Evolutionary conservation across 2,329 filamentous ascomycete species (phyloP).

Genomic region (Fonsecaea pugnacius): DNA sequence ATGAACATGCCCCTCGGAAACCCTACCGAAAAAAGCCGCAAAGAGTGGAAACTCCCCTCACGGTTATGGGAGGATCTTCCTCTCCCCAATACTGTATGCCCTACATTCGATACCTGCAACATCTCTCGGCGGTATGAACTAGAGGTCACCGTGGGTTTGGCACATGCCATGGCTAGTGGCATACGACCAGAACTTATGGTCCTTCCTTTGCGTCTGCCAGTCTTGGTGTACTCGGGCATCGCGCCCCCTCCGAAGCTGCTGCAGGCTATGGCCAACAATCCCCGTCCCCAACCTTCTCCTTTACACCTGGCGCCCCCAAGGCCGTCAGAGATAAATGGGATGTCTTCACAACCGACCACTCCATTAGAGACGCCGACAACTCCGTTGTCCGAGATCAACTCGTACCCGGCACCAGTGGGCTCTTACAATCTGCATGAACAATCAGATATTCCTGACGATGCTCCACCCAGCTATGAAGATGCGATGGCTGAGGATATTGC

Average conservation of each 20-base stretch:
- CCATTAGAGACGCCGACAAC: constrained; percentile 21
- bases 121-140: constrained; percentile 80
- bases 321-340: constrained; percentile 15
- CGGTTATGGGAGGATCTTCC: constrained; percentile 70
- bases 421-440: constrained; percentile 15
- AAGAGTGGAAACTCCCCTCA: constrained; percentile 69
- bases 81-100: constrained; percentile 83
- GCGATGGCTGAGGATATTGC: constrained; percentile 79
- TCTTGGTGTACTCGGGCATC: constrained; percentile 87
- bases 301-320: constrained; percentile 15
- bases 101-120: constrained; percentile 88
- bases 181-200: constrained; percentile 72
- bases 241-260: constrained; percentile 77
- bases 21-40: constrained; percentile 61
- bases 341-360: constrained; percentile 8
- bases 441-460: constrained; percentile 61
- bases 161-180: constrained; percentile 67
- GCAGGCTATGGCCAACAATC: constrained; percentile 47
- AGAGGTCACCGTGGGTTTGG: constrained; percentile 77
- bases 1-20: constrained; percentile 72
- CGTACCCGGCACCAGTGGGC: constrained; percentile 25
- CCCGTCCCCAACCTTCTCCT: constrained; percentile 37
- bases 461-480: constrained; percentile 94
- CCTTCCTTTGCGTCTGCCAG: constrained; percentile 76
- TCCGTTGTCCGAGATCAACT: constrained; percentile 21